Evolutionary conservation across 2,329 filamentous ascomycete genomes (phyloP), one percentile per base, ranked within the genome.

Genomic region (Metarhizium brunneum): DNA sequence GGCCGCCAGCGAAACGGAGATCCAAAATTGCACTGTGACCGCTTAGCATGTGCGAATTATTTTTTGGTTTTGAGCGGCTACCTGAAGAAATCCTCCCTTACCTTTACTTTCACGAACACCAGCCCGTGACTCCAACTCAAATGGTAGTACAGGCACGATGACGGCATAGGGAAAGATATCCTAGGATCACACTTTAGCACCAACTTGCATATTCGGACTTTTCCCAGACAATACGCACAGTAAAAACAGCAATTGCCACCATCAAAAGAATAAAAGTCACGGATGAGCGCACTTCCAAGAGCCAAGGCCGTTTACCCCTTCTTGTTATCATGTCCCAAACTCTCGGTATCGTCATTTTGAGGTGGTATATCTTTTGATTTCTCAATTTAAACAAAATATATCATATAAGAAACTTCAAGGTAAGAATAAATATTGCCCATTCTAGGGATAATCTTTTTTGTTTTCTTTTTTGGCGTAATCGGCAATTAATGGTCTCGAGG

Each of bases 151-250:
- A 2, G 68, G 68, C 10, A 70, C 66, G 50, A 70, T 63, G 50
- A 71, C 68, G 29, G 64, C 65, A 47, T 70, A 71, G 7, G 69
- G 56, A 47, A 71, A 71, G 51, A 70, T 65, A 47, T 71, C 68
- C 68, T 70, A 47, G 51, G 4, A 25, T n/a, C 18, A 18, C 11
- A 38, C 14, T 18, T 25, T 18, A 16, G 13, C 11, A 35, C 47
- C 30, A 53, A n/a, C 7, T 25, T 8, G 4, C 25, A 25, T 25
- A 25, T 25, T 25, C 25, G 25, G 25, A 25, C 25, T 25, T 25
- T 25, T 25, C 25, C 25, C 25, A 25, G 4, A 25, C 18, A 7
- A 2, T 10, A 20, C 52, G 52, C 61, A 70, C 68, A 47, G 68
- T 69, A 52, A 70, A 70, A n/a, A 69, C 62, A 30, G 68, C 68